These are phyloP conservation scores for Lecanoromycetidae sp. DNA, from an alignment of 2,329 filamentous ascomycete genomes.

Conservation along the genomic window DNA sequence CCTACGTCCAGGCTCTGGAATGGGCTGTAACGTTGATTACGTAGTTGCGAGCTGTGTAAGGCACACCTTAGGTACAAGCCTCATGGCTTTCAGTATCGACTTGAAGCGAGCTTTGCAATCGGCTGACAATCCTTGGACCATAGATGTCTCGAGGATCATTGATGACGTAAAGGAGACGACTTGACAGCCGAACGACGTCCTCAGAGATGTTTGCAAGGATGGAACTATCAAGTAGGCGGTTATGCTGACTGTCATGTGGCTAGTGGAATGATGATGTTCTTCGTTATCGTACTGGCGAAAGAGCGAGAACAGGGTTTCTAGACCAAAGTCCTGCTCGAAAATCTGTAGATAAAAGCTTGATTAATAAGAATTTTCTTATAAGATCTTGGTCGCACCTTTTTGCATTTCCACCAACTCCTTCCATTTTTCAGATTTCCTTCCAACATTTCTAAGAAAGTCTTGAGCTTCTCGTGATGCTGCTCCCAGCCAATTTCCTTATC, in stretches of 20 bases:
- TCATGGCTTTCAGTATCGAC: not conserved
- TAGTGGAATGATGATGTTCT: not conserved
- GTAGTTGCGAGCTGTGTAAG: not conserved
- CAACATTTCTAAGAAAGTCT: not conserved
- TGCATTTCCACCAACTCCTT: not conserved
- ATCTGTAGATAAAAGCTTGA: not conserved
- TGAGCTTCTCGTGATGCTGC: not conserved
- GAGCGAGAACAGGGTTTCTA: not conserved
- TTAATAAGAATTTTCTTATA: not conserved
- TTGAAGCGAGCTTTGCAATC: not conserved
- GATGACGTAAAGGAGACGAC: not conserved
- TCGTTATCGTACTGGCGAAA: not conserved
- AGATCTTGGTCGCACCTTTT: not conserved
- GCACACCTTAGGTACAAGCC: not conserved
- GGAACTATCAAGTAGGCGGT: conserved; percentile 3
- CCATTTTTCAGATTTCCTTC: not conserved
- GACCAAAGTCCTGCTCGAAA: not conserved
- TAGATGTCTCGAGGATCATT: not conserved
- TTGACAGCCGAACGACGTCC: not conserved
- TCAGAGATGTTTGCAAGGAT: not conserved
- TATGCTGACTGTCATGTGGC: too few relatives aligned
- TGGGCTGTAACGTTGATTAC: not conserved
- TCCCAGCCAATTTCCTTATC: not conserved
- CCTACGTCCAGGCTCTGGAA: not conserved
- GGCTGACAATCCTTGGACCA: not conserved